Percentiles rank a stretch among this genome's conserved stretches.
These are phyloP conservation scores for Dipodascus albidus DNA, from an alignment of 805 yeast species.

Conservation along the genomic window DNA sequence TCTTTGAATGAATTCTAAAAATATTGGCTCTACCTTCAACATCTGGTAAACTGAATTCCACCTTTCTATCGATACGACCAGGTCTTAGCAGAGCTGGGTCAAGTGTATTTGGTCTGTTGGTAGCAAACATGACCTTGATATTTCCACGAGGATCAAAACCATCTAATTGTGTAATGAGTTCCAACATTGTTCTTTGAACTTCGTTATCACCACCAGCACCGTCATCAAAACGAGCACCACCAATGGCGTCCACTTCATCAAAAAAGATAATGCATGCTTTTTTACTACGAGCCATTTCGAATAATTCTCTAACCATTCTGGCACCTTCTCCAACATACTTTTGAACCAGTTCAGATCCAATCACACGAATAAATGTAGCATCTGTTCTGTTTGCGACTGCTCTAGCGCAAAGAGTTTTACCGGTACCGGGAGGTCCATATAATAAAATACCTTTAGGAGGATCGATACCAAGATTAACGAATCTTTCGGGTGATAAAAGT, in stretches of 20 bases:
- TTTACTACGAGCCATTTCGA: slow-evolving; percentile 98
- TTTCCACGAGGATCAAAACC: slow-evolving; percentile 99
- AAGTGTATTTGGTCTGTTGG: slow-evolving; percentile 94
- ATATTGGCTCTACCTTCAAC: slow-evolving; percentile 96
- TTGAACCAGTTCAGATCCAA: slow-evolving; percentile 96
- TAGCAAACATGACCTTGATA: slow-evolving; percentile 98
- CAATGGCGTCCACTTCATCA: slow-evolving; percentile 98
- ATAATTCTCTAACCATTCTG: slow-evolving; percentile 96
- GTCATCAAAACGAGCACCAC: slow-evolving; percentile 99
- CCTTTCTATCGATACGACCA: slow-evolving; percentile 97
- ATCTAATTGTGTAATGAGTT: slow-evolving; percentile 91
- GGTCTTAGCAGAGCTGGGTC: slow-evolving; percentile 98
- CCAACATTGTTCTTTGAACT: slow-evolving; percentile 98
- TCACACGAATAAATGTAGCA: slow-evolving; percentile 95
- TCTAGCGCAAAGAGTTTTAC: slow-evolving; percentile 95
- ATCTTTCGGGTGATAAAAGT: slow-evolving; percentile 87
- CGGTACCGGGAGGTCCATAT: slow-evolving; percentile 99
- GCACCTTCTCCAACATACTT: slow-evolving; percentile 99
- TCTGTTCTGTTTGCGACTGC: slow-evolving; percentile 99
- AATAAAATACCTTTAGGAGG: slow-evolving; percentile 97
- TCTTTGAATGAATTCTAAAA: slow-evolving; percentile 91
- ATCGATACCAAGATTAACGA: slow-evolving; percentile 92
- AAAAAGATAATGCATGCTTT: slow-evolving; percentile 96
- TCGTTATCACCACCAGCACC: slow-evolving; percentile 99
- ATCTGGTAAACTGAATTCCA: slow-evolving; percentile 93